Base-by-base conservation (phyloP, 208 protist genomes). In the Leishmania amazonensis region DNA sequence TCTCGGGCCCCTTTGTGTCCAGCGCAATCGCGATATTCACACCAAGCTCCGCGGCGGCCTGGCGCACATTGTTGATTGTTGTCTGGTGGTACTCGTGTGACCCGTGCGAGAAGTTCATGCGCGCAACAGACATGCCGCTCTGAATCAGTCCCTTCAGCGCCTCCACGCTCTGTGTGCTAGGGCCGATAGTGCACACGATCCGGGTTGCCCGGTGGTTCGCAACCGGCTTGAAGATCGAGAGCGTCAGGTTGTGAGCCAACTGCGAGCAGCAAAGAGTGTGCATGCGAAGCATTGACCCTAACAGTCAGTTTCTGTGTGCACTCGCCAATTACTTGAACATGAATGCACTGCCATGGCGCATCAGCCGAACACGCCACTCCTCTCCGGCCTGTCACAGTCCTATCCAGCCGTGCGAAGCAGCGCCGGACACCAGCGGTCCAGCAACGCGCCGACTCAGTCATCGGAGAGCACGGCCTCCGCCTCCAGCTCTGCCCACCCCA, bases 21-120 rank as follows among this genome's bases (percentile, higher is more conserved):
- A 99, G 93, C 71, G 98, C 98, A 76, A 99, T 98, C 72, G 93
- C 98, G 83, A 99, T 93, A 78, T 95, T 93, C 49, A 92, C 79
- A 57, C 94, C 96, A 45, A 97, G 89, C 75, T 97, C 92, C 28
- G 92, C 91, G 15, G 96, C 93, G 2, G 95, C 93, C 78, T 94
- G 76, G 76, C 98, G 96, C 67, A 99, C 88, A 84, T 99, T 99
- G 82, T 96, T 91, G 83, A 99, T 98, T 13, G 98, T 98, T 60
- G 79, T 84, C 70, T 90, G 91, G 90, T 99, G 99, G 88, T 97
- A 99, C 90, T 99, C 98, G 83, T 99, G 93, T 54, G 89, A 94
- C 62, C 99, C 99, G 86, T 99, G 99, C 54, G 98, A 99, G 86
- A 99, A 99, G 93, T 99, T 99, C 89, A 99, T 96, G 79, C 99